phyloP scores from a whole-genome alignment of 2,329 filamentous ascomycete species.

The Ploettnerulaceae sp. region DNA sequence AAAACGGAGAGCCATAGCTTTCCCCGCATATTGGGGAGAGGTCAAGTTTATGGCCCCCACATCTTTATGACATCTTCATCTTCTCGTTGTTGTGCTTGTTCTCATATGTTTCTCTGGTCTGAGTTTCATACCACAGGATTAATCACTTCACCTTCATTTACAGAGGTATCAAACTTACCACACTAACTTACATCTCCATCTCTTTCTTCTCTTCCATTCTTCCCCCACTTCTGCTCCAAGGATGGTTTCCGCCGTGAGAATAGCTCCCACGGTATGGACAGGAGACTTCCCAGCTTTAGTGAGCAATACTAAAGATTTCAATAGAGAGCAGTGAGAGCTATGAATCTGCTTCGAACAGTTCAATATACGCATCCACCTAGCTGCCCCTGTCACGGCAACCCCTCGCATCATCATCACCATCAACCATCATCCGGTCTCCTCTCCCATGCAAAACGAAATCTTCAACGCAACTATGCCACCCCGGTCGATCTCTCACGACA shows the following conservation, averaged over 20 bases:
- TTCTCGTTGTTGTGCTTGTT: neutral
- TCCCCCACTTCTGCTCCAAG: constrained; percentile 3
- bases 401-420: constrained; percentile 64
- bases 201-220: neutral
- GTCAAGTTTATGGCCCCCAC: neutral
- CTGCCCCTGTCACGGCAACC: constrained; percentile 92
- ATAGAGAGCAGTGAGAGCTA: constrained; percentile 56
- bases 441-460: constrained; percentile 43
- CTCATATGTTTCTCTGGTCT: neutral
- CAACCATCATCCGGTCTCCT: constrained; percentile 37
- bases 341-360: constrained; percentile 77
- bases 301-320: constrained; percentile 11
- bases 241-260: constrained; percentile 23
- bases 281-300: neutral
- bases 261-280: constrained; percentile 29
- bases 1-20: neutral
- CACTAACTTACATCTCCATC: too few species aligned
- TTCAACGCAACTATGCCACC: constrained; percentile 60
- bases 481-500: constrained; percentile 66
- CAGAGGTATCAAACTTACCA: too few species aligned
- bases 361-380: constrained; percentile 83
- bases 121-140: too few species aligned
- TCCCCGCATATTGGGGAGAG: neutral
- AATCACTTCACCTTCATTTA: too few species aligned
- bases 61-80: neutral